Evolutionary conservation across 1,139 yeast species (phyloP), one percentile per base, ranked within the genome.

Genomic region (Nadsonia commutata): DNA sequence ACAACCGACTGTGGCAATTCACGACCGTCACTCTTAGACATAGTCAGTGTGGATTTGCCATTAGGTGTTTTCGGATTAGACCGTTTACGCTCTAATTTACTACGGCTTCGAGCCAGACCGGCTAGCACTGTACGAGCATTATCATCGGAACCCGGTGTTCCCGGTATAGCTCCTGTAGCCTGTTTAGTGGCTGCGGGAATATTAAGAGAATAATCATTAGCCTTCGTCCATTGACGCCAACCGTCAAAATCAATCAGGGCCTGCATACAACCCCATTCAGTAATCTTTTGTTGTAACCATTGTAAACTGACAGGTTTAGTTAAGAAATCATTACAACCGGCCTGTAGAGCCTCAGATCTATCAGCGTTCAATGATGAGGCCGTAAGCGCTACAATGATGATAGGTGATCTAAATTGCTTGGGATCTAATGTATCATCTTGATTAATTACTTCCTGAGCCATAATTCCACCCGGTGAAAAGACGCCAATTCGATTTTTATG

Each of bases 221-320:
- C 33, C 33, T 27, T 27, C 16, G 33, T 77, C 94, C 94, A 90
- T 38, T 86, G 83, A 63, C 79, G 79, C 95, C 95, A 90, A 31
- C 94, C 94, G 60, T 90, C 96, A 60, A 83, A 90, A 63, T 90
- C 95, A 60, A 90, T 88, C 48, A 90, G 67, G 1, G 97, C 97
- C 65, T 90, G 98, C 98, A 90, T 90, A 49, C 77, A 72, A 2
- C 71, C 71, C 97, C 97, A 88, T 63, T 90, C 98, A 3, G 90
- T 84, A 47, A 90, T 83, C 64, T 90, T 90, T 56, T 83, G 85
- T 54, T 88, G 86, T 44, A 90, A 68, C 98, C 98, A 90, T 37
- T 79, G 86, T 55, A 90, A 69, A 55, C 86, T 88, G 13, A 93
- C 98, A 0, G 98, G 98, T 51, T 90, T 90, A n/a, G 97, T 90